Percentiles rank a stretch among this genome's conserved stretches.
These are phyloP conservation scores for Albifimbria verrucaria DNA, from an alignment of 2,329 filamentous ascomycete genomes.

Conservation along the genomic window DNA sequence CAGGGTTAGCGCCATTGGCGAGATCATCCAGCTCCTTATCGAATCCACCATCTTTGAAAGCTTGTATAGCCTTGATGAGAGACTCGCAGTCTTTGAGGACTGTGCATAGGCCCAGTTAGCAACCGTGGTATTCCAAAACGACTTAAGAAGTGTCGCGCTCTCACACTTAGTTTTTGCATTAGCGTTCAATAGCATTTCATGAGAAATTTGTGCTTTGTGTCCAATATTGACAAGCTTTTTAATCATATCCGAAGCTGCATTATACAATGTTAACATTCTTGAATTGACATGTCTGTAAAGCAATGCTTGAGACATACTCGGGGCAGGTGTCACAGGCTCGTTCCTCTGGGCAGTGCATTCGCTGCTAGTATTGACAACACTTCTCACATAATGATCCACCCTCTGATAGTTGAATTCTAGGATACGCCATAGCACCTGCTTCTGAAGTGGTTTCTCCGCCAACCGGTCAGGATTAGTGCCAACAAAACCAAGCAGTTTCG, in stretches of 20 bases:
- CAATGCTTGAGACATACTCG: too few relatives aligned
- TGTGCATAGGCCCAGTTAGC: not conserved
- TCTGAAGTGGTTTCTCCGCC: conserved; percentile 5
- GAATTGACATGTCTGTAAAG: not conserved
- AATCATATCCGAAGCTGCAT: not conserved
- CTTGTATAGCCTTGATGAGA: conserved; percentile 8
- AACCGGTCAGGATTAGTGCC: conserved; percentile 2
- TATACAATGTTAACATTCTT: too few relatives aligned
- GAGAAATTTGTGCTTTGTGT: not conserved
- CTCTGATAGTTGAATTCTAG: not conserved
- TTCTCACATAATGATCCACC: not conserved
- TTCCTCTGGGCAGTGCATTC: not conserved
- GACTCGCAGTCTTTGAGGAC: not conserved
- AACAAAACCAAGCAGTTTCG: conserved; percentile 6
- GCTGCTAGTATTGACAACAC: not conserved
- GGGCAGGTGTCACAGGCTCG: too few relatives aligned
- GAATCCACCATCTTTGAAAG: not conserved
- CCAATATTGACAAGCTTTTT: not conserved
- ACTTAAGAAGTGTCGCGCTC: not conserved
- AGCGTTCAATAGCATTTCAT: not conserved
- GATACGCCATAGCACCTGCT: conserved; percentile 7
- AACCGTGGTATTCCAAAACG: not conserved
- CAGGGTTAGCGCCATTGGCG: not conserved
- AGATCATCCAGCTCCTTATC: not conserved
- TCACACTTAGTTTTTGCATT: not conserved